Percentiles rank a stretch among this genome's conserved stretches.
Evolutionary conservation across 2,329 filamentous ascomycete species (phyloP).

Genomic region (Sporothrix variecibatus): DNA sequence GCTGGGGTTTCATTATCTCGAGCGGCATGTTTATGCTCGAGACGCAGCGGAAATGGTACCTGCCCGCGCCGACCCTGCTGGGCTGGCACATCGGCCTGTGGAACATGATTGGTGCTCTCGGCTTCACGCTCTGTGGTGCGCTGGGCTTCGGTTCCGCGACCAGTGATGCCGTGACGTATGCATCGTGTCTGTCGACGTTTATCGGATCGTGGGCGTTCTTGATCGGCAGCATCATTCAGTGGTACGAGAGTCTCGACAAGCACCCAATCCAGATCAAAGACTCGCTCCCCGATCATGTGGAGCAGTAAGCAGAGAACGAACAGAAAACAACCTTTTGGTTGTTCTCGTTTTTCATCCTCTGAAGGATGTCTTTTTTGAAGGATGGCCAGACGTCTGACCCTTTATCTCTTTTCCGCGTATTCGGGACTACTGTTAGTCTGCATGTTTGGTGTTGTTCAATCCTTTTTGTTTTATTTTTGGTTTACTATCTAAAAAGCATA

Average conservation of each 20-base stretch:
- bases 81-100: conserved; percentile 69
- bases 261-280: conserved; percentile 35
- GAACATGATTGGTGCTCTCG: conserved; percentile 65
- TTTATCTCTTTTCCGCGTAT: not conserved
- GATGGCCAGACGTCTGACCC: not conserved
- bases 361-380: not conserved
- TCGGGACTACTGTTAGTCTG: no score
- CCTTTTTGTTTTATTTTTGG: not conserved
- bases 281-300: conserved; percentile 18
- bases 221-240: conserved; percentile 39
- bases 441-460: not conserved
- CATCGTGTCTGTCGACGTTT: conserved; percentile 52
- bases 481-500: not conserved
- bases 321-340: not conserved
- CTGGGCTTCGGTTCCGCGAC: conserved; percentile 51
- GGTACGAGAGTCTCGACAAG: conserved; percentile 41
- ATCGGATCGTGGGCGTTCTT: conserved; percentile 54
- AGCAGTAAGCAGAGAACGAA: not conserved
- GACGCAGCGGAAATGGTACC: conserved; percentile 64
- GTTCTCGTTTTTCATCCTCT: no score
- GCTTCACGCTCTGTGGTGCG: conserved; percentile 63
- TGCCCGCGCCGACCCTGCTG: conserved; percentile 55
- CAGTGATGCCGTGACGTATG: conserved; percentile 46
- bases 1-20: conserved; percentile 61
- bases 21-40: conserved; percentile 65